Conservation (phyloP, 805 yeast genomes). For the Metschnikowia peoriensis region DNA sequence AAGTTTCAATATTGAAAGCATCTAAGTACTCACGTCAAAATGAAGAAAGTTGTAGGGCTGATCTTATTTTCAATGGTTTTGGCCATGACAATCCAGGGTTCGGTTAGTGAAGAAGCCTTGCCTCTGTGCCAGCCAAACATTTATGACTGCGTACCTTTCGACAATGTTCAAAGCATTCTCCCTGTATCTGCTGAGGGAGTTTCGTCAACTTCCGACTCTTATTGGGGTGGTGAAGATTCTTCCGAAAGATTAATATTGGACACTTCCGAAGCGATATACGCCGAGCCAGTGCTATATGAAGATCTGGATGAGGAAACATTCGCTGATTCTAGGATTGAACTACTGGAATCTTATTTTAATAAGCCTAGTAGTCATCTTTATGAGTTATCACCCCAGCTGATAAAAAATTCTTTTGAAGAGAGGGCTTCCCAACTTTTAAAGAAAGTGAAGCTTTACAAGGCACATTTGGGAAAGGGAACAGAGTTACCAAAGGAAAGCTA, state of each 20-base stretch:
- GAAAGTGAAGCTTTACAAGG: not conserved
- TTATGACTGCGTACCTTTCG: not conserved
- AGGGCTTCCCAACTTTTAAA: not conserved
- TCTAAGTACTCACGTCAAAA: too few relatives aligned
- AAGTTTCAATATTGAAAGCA: too few relatives aligned
- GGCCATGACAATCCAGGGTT: not conserved
- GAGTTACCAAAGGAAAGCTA: not conserved
- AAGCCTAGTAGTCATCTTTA: too few relatives aligned
- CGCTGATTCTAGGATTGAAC: not conserved
- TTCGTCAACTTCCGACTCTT: not conserved
- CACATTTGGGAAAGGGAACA: not conserved
- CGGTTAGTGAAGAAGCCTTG: not conserved
- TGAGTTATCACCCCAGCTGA: too few relatives aligned
- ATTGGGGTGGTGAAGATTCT: not conserved
- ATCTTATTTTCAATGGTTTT: not conserved
- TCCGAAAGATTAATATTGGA: not conserved
- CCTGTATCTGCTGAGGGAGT: not conserved
- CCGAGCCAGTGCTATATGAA: not conserved
- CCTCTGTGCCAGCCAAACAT: not conserved
- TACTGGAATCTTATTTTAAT: not conserved
- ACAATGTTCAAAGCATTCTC: not conserved
- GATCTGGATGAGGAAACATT: not conserved
- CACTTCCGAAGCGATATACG: not conserved
- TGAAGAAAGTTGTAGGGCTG: too few relatives aligned
- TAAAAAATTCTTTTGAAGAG: too few relatives aligned